Evolutionary conservation across 2,329 filamentous ascomycete species (phyloP), one percentile per base, ranked within the genome.

Genomic region (Trichoderma guizhouense): DNA sequence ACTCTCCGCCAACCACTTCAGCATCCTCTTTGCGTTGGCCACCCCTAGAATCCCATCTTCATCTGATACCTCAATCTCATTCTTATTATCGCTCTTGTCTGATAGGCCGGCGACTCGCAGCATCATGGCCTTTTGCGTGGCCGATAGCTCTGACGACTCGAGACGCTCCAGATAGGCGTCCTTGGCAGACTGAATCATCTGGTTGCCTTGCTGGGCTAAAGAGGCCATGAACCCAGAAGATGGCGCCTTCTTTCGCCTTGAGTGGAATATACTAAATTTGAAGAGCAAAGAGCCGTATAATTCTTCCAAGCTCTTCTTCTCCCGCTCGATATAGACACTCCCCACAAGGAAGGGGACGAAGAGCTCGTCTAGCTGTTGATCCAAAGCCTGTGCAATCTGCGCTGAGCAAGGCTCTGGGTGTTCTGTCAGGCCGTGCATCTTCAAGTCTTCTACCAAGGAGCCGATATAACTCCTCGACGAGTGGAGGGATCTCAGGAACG

Each of bases 261-360:
- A 94, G 81, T 99, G 96, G 79, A 95, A 98, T n/a, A 97, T 92
- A 18, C 94, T 97, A 79, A 96, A 99, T 77, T 97, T 97, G 88
- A 99, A 97, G 5, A 98, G 88, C 69, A 99, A 84, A 0, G 96
- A 97, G 69, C 94, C 95, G 82, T 97, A 94, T 74, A 95, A 83
- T 79, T 95, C 93, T 78, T 95, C 93, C 63, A 96, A 82, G 72
- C 87, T 92, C 80, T 85, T 90, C 78, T 84, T 88, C 78, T 93
- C 91, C 72, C 90, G 86, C 71, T 92, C 91, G 72, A 93, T 92
- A 75, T 92, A 92, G 15, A 89, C 89, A 76, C 90, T 90, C 15
- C 90, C 89, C 64, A 91, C 86, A 9, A 92, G 85, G 76, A 92
- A 92, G 1, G 90, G 90, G 18, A 92, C 87, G 74, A 92, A 95